Base-by-base conservation (phyloP, 129 eudicot genomes). In the Arctium minus region DNA sequence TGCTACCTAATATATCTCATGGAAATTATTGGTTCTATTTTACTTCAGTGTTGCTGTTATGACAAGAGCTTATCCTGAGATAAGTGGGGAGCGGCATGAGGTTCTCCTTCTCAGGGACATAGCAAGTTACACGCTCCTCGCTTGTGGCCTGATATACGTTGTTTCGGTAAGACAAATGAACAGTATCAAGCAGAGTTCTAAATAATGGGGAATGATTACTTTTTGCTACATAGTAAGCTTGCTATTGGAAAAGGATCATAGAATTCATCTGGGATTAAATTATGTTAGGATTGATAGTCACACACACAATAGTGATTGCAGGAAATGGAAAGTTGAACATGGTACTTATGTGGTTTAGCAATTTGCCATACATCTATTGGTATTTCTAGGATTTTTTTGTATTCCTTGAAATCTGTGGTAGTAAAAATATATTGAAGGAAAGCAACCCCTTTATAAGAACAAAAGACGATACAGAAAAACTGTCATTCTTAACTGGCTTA, bases 61-160 rank as follows among this genome's bases (percentile, higher is more conserved):
- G 99, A 96, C 99, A 48, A 91, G 96, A 91, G 99, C 99, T 72
- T 96, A 86, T 83, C 92, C 95, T 56, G 94, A 96, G 73, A 50
- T 81, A 48, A 46, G 80, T 35, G 87, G 72, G 71, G 82, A 88
- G 82, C 85, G 81, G 53, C 74, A 82, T 73, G 90, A 86, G 82
- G 85, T 96, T 71, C 83, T 93, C 56, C 92, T 93, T 90, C 95
- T 96, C 17, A 95, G 89, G 86, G 92, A 92, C 79, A 84, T 96
- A 79, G 90, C 99, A 40, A 72, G 97, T 88, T 96, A 91, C 89
- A 62, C 84, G 82, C 98, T 96, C 71, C 94, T 96, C 32, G 89
- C 94, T 84, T 96, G 99, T 83, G 99, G 99, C 80, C 74, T 84
- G 38, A 88, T 96, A 82, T 96, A 96, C 80, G 74, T 96, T 76